Conservation (phyloP, 257 asterid species). For the Henckelia pumila region DNA sequence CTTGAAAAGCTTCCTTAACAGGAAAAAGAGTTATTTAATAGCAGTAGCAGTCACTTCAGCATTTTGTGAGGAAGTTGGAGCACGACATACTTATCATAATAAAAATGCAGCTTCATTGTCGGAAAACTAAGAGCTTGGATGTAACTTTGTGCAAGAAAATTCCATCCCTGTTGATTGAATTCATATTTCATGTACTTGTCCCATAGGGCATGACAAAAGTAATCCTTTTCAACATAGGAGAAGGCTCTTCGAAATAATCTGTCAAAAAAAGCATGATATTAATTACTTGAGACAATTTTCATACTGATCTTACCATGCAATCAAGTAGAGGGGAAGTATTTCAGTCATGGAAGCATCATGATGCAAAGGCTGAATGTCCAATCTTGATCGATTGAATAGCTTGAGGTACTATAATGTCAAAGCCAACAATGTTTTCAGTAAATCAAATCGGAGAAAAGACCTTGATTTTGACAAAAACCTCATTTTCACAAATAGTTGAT, state of each 20-base stretch:
- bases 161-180: constrained; percentile 67
- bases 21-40: neutral
- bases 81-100: constrained; percentile 68
- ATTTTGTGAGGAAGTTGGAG: constrained; percentile 15
- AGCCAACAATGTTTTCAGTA: neutral
- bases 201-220: constrained; percentile 77
- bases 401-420: constrained; percentile 16
- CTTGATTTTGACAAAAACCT: neutral
- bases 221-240: constrained; percentile 76
- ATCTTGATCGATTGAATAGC: constrained; percentile 11
- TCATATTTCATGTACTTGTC: constrained; percentile 81
- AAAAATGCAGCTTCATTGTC: constrained; percentile 64
- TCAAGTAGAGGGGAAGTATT: constrained; percentile 6
- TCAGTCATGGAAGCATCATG: constrained; percentile 14
- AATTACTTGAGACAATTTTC: constrained; percentile 17
- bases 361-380: constrained; percentile 13
- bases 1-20: neutral
- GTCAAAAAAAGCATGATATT: constrained; percentile 26
- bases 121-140: constrained; percentile 73
- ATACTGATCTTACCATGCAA: constrained; percentile 18
- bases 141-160: constrained; percentile 71
- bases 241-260: constrained; percentile 79
- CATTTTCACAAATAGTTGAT: neutral
- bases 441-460: neutral
- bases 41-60: neutral